Conservation (phyloP, 192 early-diverging fungal genomes). For the Haplosporangium gracile region DNA sequence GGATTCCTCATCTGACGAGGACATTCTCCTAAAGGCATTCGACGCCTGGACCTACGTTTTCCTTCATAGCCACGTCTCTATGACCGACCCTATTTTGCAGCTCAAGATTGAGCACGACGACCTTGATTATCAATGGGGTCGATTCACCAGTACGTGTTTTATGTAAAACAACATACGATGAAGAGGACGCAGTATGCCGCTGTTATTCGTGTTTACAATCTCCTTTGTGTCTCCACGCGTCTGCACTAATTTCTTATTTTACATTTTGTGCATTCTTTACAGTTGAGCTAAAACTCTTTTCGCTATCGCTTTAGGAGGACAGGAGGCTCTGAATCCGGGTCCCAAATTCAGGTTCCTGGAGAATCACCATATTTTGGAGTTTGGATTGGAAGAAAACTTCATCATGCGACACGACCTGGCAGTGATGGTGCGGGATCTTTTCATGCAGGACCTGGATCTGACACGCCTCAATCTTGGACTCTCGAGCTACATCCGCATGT, state of each 20-base stretch:
- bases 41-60: constrained; percentile 34
- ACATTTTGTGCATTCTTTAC: background rate
- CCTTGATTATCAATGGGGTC: constrained; percentile 28
- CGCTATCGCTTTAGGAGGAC: background rate
- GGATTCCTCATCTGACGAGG: constrained; percentile 1
- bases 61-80: constrained; percentile 16
- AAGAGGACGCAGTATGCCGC: background rate
- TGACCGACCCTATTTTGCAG: constrained; percentile 26
- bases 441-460: constrained; percentile 21
- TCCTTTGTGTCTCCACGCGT: too few species aligned
- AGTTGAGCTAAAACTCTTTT: background rate
- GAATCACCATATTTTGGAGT: constrained; percentile 30
- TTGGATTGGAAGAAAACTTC: constrained; percentile 13
- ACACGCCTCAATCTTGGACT: constrained; percentile 1
- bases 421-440: constrained; percentile 8
- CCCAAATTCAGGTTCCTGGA: constrained; percentile 12
- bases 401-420: constrained; percentile 23
- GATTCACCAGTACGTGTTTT: constrained; percentile 7
- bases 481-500: constrained; percentile 9
- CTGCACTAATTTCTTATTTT: background rate
- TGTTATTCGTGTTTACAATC: background rate
- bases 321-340: background rate
- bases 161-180: background rate
- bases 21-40: constrained; percentile 1
- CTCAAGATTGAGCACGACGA: constrained; percentile 18